These are phyloP conservation scores for Epipyxis sp. DNA, from an alignment of 108 stramenopile species.

Conservation along the genomic window DNA sequence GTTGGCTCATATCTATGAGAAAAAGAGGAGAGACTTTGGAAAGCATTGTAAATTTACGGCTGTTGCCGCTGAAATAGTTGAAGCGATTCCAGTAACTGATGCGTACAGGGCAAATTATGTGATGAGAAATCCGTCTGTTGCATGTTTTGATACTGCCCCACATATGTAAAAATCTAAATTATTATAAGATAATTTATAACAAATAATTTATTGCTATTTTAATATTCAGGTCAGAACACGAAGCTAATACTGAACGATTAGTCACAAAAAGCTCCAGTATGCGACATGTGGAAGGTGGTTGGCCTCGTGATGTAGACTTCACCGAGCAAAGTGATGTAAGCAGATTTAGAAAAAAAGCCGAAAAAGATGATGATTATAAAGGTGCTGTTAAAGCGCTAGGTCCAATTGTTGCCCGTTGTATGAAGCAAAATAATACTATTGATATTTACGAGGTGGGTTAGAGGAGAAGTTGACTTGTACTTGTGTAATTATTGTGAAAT, in stretches of 20 bases:
- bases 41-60: slow-evolving; percentile 25
- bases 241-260: slow-evolving; percentile 71
- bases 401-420: slow-evolving; percentile 68
- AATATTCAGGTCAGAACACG: slow-evolving; percentile 56
- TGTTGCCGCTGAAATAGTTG: slow-evolving; percentile 41
- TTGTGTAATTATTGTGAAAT: slow-evolving; percentile 42
- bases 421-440: slow-evolving; percentile 81
- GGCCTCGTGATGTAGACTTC: slow-evolving; percentile 81
- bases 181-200: slow-evolving; percentile 1
- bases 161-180: slow-evolving; percentile 8
- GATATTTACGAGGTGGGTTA: slow-evolving; percentile 83
- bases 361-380: slow-evolving; percentile 78
- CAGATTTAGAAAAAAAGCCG: slow-evolving; percentile 75
- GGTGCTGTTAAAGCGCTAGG: slow-evolving; percentile 67
- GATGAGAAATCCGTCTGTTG: slow-evolving; percentile 36
- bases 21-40: slow-evolving; percentile 33
- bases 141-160: slow-evolving; percentile 8
- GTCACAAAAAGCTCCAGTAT: slow-evolving; percentile 67
- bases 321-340: slow-evolving; percentile 72
- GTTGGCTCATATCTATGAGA: slow-evolving; percentile 32
- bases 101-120: slow-evolving; percentile 52
- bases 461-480: slow-evolving; percentile 26
- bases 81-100: slow-evolving; percentile 54
- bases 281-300: slow-evolving; percentile 78
- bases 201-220: background rate